Base-by-base conservation (phyloP, 306 rosid genomes). In the Coriaria nepalensis region DNA sequence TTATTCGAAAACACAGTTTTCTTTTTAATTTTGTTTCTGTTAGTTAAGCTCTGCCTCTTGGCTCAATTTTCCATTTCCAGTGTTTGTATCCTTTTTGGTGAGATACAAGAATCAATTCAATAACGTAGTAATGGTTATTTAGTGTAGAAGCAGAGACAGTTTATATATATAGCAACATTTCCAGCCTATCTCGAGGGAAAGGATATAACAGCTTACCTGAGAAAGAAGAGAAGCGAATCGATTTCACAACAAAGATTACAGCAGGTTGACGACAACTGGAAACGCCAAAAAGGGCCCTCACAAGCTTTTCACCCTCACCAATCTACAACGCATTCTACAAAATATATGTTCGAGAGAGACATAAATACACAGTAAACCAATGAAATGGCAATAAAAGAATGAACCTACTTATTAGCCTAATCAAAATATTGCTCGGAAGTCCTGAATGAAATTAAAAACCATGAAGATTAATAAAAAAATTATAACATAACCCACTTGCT, bases 211-310 rank as follows among this genome's bases (percentile, higher is more conserved):
- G 29, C 60, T 45, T 76, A 90, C 97, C 95, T 85, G 92, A 63
- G 95, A 85, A 60, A 90, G 87, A 61, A 90, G 98, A 90, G 87
- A 61, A 90, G 98, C 0, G 98, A 90, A 79, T 90, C 98, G 40
- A 90, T 90, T 80, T 90, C 95, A 64, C 95, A 63, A 85, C 95
- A 69, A 90, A 90, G 58, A 90, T 90, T 53, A 85, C 98, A 50
- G 98, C 95, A 39, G 98, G 98, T 66, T 90, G 95, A 61, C 92
- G 95, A 55, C 95, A 85, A 79, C 95, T 60, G 52, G 98, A 94
- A 55, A 90, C 98, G 57, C 95, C 98, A 60, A 90, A 84, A 37
- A 90, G 85, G 14, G 98, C 94, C 67, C 92, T 68, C 15, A 84
- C 95, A 71, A 90, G 80, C 73, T 90, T 85, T 75, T 90, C 98